A percentile compares a stretch with the other conserved stretches of the same genome.
These are phyloP conservation scores for Pleurotus tuber-regium DNA, from an alignment of 768 basidiomycete species.

Conservation along the genomic window DNA sequence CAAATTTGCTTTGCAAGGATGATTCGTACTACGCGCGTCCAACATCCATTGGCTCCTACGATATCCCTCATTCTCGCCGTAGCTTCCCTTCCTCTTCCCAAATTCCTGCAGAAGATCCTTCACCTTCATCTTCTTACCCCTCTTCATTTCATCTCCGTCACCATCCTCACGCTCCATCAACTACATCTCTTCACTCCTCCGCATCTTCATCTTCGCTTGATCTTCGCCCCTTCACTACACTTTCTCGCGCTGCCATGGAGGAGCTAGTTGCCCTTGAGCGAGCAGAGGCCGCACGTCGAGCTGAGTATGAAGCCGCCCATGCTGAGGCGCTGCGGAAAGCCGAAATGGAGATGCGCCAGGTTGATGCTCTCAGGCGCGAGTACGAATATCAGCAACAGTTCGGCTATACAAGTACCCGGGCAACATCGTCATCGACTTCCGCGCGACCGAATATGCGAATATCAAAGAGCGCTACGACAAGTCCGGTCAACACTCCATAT, in stretches of 20 bases:
- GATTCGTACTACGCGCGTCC: constrained; percentile 56
- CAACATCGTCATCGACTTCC: constrained; percentile 18
- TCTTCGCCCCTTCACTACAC: constrained; percentile 57
- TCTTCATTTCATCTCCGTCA: constrained; percentile 23
- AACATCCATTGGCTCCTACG: constrained; percentile 47
- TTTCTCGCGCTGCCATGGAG: constrained; percentile 80
- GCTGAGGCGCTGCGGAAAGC: constrained; percentile 68
- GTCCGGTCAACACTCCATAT: constrained; percentile 42
- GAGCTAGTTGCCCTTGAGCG: constrained; percentile 89
- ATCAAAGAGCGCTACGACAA: constrained; percentile 66
- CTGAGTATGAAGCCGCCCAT: constrained; percentile 81
- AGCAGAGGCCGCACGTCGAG: constrained; percentile 77
- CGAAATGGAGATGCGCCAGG: constrained; percentile 64
- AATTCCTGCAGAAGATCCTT: constrained; percentile 2
- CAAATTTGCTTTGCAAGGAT: constrained; percentile 27
- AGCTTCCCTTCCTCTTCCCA: constrained; percentile 21
- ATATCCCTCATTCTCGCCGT: constrained; percentile 36
- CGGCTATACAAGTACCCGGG: constrained; percentile 17
- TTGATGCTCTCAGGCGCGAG: constrained; percentile 14
- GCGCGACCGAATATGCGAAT: constrained; percentile 15
- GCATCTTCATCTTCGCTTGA: constrained; percentile 31
- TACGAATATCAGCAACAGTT: constrained; percentile 7
- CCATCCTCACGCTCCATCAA: constrained; percentile 21
- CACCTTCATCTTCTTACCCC: constrained; percentile 17
- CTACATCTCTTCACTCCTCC: constrained; percentile 29